phyloP scores from a whole-genome alignment of 148 eudicot genomes.

The Pharnaceum exiguum region DNA sequence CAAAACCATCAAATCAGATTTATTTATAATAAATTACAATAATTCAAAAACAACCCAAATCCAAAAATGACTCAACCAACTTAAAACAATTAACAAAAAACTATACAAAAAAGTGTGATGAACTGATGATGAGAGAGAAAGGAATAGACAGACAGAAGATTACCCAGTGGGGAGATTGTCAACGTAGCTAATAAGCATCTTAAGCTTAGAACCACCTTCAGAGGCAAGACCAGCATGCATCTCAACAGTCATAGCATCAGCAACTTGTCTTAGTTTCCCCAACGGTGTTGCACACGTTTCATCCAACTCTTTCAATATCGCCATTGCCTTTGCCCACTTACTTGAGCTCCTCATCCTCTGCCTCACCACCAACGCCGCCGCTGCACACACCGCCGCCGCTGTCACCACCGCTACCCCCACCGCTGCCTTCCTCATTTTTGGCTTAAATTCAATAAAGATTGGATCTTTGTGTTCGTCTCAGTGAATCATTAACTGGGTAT shows the following conservation, averaged over 20 bases:
- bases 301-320: constrained; percentile 52
- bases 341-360: constrained; percentile 41
- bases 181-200: constrained; percentile 81
- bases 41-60: no score
- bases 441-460: not conserved
- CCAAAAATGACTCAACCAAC: no score
- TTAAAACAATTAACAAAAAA: no score
- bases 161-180: constrained; percentile 87
- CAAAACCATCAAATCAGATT: no score
- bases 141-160: not conserved
- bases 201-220: constrained; percentile 80
- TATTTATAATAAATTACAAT: no score
- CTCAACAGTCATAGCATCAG: constrained; percentile 83
- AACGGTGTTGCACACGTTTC: constrained; percentile 44
- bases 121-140: not conserved
- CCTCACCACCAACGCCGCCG: constrained; percentile 51
- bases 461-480: not conserved
- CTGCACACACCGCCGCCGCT: constrained; percentile 51
- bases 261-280: constrained; percentile 57
- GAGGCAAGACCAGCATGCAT: constrained; percentile 92
- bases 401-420: constrained; percentile 56
- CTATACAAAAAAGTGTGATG: not conserved
- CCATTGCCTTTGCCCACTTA: constrained; percentile 43
- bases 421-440: constrained; percentile 61
- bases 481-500: not conserved